phyloP scores from a whole-genome alignment of 495 filamentous ascomycete species.

The Hamigera avellanea region DNA sequence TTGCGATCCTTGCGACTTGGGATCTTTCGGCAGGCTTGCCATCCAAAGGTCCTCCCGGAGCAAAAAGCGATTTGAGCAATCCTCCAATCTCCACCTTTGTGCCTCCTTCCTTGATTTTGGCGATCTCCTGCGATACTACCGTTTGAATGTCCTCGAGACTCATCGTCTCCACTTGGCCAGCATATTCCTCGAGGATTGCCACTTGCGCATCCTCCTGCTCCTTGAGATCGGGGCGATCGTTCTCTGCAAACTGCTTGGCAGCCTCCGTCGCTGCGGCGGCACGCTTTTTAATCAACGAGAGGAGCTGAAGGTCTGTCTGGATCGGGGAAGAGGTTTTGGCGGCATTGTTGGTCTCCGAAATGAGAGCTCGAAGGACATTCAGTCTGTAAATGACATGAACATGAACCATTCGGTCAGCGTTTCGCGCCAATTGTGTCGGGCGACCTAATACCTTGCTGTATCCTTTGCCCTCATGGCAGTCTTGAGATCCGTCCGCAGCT shows the following conservation, averaged over 20 bases:
- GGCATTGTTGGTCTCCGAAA: constrained; percentile 52
- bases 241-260: constrained; percentile 37
- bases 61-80: constrained; percentile 38
- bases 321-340: constrained; percentile 48
- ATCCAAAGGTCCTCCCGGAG: constrained; percentile 34
- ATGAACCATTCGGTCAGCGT: not conserved
- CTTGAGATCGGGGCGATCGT: constrained; percentile 42
- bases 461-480: constrained; percentile 52
- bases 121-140: constrained; percentile 32
- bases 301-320: constrained; percentile 43
- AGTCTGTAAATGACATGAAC: constrained; percentile 26
- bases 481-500: constrained; percentile 47
- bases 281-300: constrained; percentile 48
- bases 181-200: constrained; percentile 45
- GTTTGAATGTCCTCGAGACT: constrained; percentile 36
- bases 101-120: constrained; percentile 27
- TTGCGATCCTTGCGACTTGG: constrained; percentile 36
- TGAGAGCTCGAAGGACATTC: constrained; percentile 47
- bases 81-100: constrained; percentile 31
- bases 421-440: too few species aligned
- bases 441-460: constrained; percentile 37
- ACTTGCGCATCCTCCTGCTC: constrained; percentile 47
- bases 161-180: constrained; percentile 38
- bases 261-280: constrained; percentile 35
- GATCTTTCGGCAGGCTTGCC: constrained; percentile 41